Percentiles rank a stretch among this genome's conserved stretches.
These are phyloP conservation scores for Tremella mesenterica DNA, from an alignment of 768 basidiomycete genomes.

Conservation along the genomic window DNA sequence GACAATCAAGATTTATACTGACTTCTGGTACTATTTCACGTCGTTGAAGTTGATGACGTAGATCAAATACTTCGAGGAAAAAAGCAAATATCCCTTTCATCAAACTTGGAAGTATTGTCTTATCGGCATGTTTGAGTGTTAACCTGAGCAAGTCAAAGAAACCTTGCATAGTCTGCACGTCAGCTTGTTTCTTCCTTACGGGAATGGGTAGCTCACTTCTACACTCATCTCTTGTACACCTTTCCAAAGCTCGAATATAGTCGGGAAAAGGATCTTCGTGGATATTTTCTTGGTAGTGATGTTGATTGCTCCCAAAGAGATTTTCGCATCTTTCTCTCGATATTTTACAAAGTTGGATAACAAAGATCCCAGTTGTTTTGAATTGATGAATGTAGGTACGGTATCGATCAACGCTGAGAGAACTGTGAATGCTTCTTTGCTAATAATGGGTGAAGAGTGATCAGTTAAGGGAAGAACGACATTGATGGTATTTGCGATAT, in stretches of 20 bases:
- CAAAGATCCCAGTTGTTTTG: conserved; percentile 32
- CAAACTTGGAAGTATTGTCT: conserved; percentile 58
- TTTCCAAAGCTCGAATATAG: conserved; percentile 49
- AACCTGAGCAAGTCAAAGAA: conserved; percentile 66
- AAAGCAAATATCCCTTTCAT: conserved; percentile 63
- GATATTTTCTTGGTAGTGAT: conserved; percentile 63
- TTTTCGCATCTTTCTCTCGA: conserved; percentile 22
- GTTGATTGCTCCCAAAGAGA: conserved; percentile 50
- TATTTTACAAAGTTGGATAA: conserved; percentile 21
- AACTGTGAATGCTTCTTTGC: conserved; percentile 36
- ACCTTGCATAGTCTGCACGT: conserved; percentile 46
- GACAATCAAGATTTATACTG: neutral
- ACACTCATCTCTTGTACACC: conserved; percentile 22
- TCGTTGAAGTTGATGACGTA: conserved; percentile 44
- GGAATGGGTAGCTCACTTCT: too few relatives aligned
- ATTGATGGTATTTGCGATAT: conserved; percentile 63
- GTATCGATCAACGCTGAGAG: conserved; percentile 63
- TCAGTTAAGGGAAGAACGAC: conserved; percentile 48
- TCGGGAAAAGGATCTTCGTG: conserved; percentile 58
- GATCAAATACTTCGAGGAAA: conserved; percentile 69
- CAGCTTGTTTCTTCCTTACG: conserved; percentile 9
- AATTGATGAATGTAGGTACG: conserved; percentile 62
- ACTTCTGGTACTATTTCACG: neutral
- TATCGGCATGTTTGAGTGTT: conserved; percentile 57
- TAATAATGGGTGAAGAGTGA: conserved; percentile 10